Evolutionary conservation across 2,329 filamentous ascomycete species (phyloP), one percentile per base, ranked within the genome.

Genomic region (Penicillium crustosum): DNA sequence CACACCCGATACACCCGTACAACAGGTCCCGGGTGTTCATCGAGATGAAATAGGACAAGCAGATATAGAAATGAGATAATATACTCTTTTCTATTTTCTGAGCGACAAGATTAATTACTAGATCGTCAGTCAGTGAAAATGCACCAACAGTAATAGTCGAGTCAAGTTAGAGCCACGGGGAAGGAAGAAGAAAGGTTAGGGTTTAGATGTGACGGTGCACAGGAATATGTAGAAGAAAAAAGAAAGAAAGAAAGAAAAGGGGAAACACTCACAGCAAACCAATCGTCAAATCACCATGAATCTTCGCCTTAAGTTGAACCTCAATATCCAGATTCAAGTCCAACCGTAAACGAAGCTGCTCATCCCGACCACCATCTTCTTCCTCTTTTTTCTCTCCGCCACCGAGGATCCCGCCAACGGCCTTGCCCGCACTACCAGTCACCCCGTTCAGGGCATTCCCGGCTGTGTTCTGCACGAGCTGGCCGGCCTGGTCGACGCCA

Each of bases 301-400:
- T 92, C 74, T 88, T 88, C 21, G 90, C 90, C 81, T 94, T 94
- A 60, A 94, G 82, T 68, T 91, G 88, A 61, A 94, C 90, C 75
- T 94, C 90, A 49, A 94, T 83, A 65, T 94, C 90, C 57, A 94
- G 79, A 74, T 93, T 92, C 55, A 91, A 78, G 70, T 93, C 90
- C 23, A 94, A 78, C 38, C 87, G 83, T 70, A 93, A 75, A 72
- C 87, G 87, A 70, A 91, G 74, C 39, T 89, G 88, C 68, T 91
- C 87, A 59, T 83, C 77, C 49, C 84, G 81, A 49, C 81, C 79
- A 53, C 67, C 67, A 43, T 78, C 69, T 50, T 76, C 70, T 68
- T 81, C 79, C 66, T 75, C 72, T 66, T 67, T 72, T 65, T 68
- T 67, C 54, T 66, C 72, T 55, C 63, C 72, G 53, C 68, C 75